phyloP scores from a whole-genome alignment of 2,329 filamentous ascomycete species.

The Trichoderma lentiforme region DNA sequence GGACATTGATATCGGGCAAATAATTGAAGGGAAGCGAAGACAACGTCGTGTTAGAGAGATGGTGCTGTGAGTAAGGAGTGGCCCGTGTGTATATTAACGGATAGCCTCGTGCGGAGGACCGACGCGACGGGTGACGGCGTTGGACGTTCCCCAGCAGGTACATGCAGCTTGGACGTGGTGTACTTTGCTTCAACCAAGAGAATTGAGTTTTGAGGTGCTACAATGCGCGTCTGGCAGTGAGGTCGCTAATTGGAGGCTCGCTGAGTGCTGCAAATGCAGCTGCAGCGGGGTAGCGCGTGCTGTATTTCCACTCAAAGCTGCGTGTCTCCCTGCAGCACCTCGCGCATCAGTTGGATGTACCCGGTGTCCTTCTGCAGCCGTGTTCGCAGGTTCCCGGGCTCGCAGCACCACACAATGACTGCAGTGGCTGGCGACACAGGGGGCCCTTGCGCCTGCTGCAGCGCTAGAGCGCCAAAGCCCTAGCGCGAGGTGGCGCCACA shows the following conservation, averaged over 20 bases:
- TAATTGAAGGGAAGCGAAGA: neutral
- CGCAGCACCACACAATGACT: neutral
- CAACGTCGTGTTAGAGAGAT: neutral
- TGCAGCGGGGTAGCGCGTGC: constrained; percentile 1
- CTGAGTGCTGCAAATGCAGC: neutral
- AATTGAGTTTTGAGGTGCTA: neutral
- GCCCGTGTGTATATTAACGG: constrained; percentile 7
- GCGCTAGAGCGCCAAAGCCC: neutral
- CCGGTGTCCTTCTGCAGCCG: neutral
- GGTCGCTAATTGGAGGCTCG: neutral
- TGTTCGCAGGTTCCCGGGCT: neutral
- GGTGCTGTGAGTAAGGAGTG: constrained; percentile 10
- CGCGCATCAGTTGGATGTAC: neutral
- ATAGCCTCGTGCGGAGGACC: constrained; percentile 4
- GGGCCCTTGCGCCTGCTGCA: neutral
- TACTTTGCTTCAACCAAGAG: neutral
- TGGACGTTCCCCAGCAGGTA: neutral
- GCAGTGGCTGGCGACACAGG: constrained; percentile 8
- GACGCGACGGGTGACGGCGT: neutral
- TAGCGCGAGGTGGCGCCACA: constrained; percentile 13
- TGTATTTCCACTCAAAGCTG: neutral
- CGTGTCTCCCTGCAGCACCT: neutral
- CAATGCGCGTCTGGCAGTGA: neutral
- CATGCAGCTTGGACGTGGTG: neutral
- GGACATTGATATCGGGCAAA: neutral